phyloP scores from a whole-genome alignment of 164 flowering plant species.

The Dillenia suffruticosa region DNA sequence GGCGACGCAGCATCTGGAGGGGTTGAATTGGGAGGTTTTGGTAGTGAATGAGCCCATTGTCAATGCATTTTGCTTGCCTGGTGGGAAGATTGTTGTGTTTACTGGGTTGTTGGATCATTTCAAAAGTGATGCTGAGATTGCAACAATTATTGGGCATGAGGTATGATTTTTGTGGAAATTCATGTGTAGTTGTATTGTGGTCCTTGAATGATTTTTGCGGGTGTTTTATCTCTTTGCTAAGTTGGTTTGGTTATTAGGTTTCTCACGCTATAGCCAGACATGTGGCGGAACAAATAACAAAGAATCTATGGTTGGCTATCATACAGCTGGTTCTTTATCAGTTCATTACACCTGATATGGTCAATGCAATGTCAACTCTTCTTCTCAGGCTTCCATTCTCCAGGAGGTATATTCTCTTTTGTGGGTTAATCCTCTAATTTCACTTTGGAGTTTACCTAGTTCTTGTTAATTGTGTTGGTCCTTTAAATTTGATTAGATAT shows the following conservation, averaged over 20 bases:
- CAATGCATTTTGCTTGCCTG: slow-evolving; percentile 93
- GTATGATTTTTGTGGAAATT: slow-evolving; percentile 21
- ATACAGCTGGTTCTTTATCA: slow-evolving; percentile 58
- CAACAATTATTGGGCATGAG: slow-evolving; percentile 88
- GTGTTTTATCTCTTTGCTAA: neutral
- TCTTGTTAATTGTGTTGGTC: too few relatives aligned
- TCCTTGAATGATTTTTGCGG: neutral
- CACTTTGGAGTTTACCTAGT: neutral
- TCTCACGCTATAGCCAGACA: slow-evolving; percentile 90
- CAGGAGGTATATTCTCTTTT: slow-evolving; percentile 41
- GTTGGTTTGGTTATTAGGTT: slow-evolving; percentile 39
- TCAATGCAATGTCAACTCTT: slow-evolving; percentile 56
- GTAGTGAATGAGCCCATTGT: slow-evolving; percentile 76
- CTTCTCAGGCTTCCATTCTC: slow-evolving; percentile 76
- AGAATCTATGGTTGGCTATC: slow-evolving; percentile 70
- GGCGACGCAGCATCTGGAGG: slow-evolving; percentile 64
- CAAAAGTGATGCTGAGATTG: slow-evolving; percentile 66
- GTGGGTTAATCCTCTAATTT: neutral
- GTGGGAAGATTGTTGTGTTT: slow-evolving; percentile 89
- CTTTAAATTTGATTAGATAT: too few relatives aligned
- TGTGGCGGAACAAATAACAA: slow-evolving; percentile 69
- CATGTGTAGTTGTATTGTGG: neutral
- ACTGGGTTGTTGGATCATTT: slow-evolving; percentile 81
- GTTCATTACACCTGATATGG: slow-evolving; percentile 68
- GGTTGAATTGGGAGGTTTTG: slow-evolving; percentile 83